Base-by-base conservation (phyloP, 1,284 basidiomycete genomes). In the Sporisorium graminicola region DNA sequence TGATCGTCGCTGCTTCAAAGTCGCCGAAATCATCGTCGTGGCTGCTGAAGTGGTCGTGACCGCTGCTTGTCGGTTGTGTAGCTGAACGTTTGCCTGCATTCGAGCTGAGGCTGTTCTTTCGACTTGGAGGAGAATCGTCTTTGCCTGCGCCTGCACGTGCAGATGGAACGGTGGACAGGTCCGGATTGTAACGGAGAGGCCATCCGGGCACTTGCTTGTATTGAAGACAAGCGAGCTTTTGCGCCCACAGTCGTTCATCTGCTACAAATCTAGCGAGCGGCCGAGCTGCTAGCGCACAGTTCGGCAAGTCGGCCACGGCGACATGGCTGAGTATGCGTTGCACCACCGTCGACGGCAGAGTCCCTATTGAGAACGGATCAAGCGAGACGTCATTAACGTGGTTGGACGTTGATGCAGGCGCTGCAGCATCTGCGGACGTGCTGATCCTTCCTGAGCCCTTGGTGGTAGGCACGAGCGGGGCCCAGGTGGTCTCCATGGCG, bases 1-100 rank as follows among this genome's bases (percentile, higher is more conserved):
- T 58, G 56, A 69, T 59, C 43, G 58, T 65, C 0, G 62, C 74
- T 0, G 58, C 43, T 58, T 65, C 57, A 60, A 80, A 77, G 58
- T 78, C 76, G n/a, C 82, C 95, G 87, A 98, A 98, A 42, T 95
- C 95, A 75, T 96, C 93, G 64, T 94, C 90, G 47, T 87, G 81
- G 27, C 35, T 42, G 40, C 44, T 40, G 22, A 29, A 29, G 80
- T 43, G 56, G n/a, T 50, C 44, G 10, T 53, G 20, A 22, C 26
- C 16, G 24, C 0, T 31, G 49, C 14, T 10, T 10, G 20, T 37
- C 9, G 46, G 14, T 22, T 16, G 29, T 12, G 12, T 46, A 20
- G 35, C 2, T 0, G 18, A 44, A 9, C 14, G 6, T 16, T 27
- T 35, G 8, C 24, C 33, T 4, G 43, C n/a, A 46, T 13, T 52